Base-by-base conservation (phyloP, 2,329 filamentous ascomycete genomes). In the Thielaviopsis euricoi region DNA sequence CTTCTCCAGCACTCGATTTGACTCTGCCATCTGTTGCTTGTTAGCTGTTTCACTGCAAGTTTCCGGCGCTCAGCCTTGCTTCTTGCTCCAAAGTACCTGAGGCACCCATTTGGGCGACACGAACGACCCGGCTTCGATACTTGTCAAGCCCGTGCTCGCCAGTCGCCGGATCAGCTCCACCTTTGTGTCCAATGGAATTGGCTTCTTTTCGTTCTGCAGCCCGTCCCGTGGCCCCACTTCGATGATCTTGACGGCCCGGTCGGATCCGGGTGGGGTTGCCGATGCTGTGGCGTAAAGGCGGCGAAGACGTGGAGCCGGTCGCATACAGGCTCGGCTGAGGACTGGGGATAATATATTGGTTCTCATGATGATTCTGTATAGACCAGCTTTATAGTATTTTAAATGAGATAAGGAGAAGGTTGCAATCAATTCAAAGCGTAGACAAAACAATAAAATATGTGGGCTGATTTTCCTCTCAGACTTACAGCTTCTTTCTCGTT, bases 161-260 rank as follows among this genome's bases (percentile, higher is more conserved):
- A 94, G 72, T 61, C 80, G 74, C 63, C 83, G 77, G 46, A 94
- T 86, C 56, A 94, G 71, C 63, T 89, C 81, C 58, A 91, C 78
- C 70, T 94, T 94, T 2, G 83, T 89, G 6, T 76, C 74, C 12
- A 87, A 73, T 0, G 86, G 74, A 62, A 94, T 85, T 26, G 75
- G 75, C 62, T 74, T 79, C 71, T 86, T 86, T 73, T 93, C 86
- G 67, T 93, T 94, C 68, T 95, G 88, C 56, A 94, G 72, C n/a
- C 88, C 88, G 73, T 94, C 88, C 63, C 88, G 78, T 37, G 88
- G 87, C 9, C 87, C 87, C 62, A 94, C 88, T 72, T 94, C 88
- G 61, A 93, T 83, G 46, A 94, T 82, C 70, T 75, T 77, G 61
- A 82, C 76, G 60, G 65, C 68, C 65, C 73, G 76, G 66, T 74